phyloP scores from a whole-genome alignment of 495 filamentous ascomycete species.

The Durotheca rogersii region DNA sequence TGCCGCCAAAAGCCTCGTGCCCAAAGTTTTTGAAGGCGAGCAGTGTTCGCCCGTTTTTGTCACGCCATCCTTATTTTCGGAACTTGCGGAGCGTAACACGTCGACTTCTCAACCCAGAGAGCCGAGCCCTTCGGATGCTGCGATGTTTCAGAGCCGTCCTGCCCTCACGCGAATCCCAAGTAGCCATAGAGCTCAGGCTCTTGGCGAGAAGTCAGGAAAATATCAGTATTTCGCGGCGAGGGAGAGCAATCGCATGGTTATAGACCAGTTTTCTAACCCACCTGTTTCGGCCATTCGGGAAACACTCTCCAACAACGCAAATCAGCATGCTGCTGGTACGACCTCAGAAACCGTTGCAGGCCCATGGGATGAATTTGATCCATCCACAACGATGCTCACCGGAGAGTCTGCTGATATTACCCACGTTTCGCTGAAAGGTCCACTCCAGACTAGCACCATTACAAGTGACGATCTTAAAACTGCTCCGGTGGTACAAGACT shows the following conservation, averaged over 20 bases:
- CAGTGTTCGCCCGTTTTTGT: neutral
- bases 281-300: constrained; percentile 23
- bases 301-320: constrained; percentile 4
- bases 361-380: neutral
- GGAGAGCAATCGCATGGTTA: constrained; percentile 35
- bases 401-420: neutral
- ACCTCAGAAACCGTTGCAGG: neutral
- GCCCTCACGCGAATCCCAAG: constrained; percentile 1
- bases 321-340: neutral
- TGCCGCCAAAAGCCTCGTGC: constrained; percentile 38
- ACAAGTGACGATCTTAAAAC: constrained; percentile 6
- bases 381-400: neutral
- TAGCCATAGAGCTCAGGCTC: constrained; percentile 23
- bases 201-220: constrained; percentile 40
- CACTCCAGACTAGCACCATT: neutral
- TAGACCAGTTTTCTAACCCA: constrained; percentile 4
- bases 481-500: constrained; percentile 9
- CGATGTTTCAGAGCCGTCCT: constrained; percentile 40
- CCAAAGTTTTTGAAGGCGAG: constrained; percentile 42
- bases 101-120: constrained; percentile 20
- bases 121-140: constrained; percentile 48
- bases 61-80: constrained; percentile 16
- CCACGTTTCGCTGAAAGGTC: neutral
- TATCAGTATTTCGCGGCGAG: constrained; percentile 43
- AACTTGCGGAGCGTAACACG: neutral